Base-by-base conservation (phyloP, 139 green algal species). In the Zygnema circumcarinatum region DNA sequence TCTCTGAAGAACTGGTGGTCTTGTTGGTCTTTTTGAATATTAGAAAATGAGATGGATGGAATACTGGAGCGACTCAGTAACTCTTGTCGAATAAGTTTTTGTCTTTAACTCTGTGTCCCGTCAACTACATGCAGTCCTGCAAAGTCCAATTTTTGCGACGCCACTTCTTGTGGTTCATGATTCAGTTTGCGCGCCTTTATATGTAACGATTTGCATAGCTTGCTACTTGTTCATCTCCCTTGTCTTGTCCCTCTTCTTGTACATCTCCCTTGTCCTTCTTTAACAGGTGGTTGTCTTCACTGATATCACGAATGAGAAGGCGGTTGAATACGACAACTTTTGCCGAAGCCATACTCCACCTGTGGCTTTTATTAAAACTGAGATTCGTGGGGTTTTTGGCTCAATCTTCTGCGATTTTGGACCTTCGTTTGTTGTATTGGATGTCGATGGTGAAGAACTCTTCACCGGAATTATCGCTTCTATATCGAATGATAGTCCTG, bases 351-450 rank as follows among this genome's bases (percentile, higher is more conserved):
- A 67, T 79, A 20, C 79, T 89, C 39, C 92, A 47, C 53, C 90
- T 16, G 96, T 96, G 39, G 89, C 95, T 29, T 99, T 99, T 93
- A 96, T 99, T 52, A 88, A 91, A 21, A 94, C 94, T 33, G 92
- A 98, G 80, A 94, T 94, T 2, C 90, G 91, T 3, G 97, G 97
- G 53, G 95, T 99, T 25, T 99, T 99, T 92, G 95, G 94, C 40
- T 91, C 81, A 54, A 93, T 98, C 0, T 99, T 99, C 91, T 96
- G 92, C 79, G 97, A 99, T 94, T 99, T 99, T 92, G 97, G 97
- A 0, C 90, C 93, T 0, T 38, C 72, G 1, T 99, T 98, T 85
- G 92, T 88, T 7, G 96, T 99, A 0, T 88, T 93, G 32, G 97
- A 99, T 76, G 85, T 94, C 0, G 94, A 99, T 87, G 97, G 97